Base-by-base conservation (phyloP, 805 yeast species). In the Cyberlindnera samutprakarnensis region DNA sequence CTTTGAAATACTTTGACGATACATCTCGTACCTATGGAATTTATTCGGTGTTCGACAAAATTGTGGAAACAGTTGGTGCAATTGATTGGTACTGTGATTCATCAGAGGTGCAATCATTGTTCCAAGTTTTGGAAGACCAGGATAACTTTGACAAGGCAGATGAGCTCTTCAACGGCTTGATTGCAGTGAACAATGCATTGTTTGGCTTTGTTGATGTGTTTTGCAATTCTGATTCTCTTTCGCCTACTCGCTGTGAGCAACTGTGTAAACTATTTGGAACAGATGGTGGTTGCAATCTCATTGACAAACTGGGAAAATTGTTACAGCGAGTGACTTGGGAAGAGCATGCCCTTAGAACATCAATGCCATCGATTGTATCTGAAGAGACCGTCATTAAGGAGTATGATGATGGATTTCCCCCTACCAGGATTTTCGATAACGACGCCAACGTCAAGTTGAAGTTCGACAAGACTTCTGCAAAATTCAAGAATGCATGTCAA, bases 401-500 rank as follows among this genome's bases (percentile, higher is more conserved):
- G 24, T 47, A 44, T 17, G 51, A 54, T n/a, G 61, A 49, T 33
- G 49, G 50, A 0, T 32, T 57, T 46, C 67, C 68, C 2, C 66
- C 68, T 7, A 33, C 62, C 12, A 50, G 67, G 27, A 59, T 74
- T 7, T 64, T 62, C 36, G 54, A 65, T 0, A 60, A 59, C 2
- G 66, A 68, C 17, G 74, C 49, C 5, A 43, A 61, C 23, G 47
- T 49, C 17, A 38, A 51, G 29, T 49, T 59, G 34, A 36, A 35
- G 22, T 54, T 62, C 36, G 67, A 65, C 22, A 66, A 65, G 25
- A 68, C 72, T 0, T 64, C 74, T 25, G 71, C 81, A 1, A 76
- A 75, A 42, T 74, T 62, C 55, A 80, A 80, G 41, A 82, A 81
- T 44, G 57, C 79, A 0, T 54, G 72, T 2, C 75, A 77, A 39